phyloP scores from a whole-genome alignment of 2,329 filamentous ascomycete genomes.

The Fusarium cicatricum region DNA sequence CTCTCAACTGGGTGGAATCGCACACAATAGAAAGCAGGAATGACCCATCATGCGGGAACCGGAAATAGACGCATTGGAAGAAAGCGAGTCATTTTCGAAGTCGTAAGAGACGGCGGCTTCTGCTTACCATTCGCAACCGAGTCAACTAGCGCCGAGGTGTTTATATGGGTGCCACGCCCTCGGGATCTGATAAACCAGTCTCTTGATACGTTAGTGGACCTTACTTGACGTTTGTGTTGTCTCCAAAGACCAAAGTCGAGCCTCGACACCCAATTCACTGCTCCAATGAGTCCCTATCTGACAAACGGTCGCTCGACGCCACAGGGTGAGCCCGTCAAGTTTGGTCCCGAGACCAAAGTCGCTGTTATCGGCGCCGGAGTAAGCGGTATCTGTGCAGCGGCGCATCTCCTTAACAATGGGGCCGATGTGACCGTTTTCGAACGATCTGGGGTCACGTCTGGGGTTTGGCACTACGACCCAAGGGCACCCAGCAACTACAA shows the following conservation, averaged over 20 bases:
- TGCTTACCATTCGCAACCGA: constrained; percentile 1
- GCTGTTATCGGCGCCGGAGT: constrained; percentile 53
- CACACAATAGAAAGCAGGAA: constrained; percentile 20
- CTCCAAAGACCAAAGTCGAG: background rate
- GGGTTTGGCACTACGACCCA: constrained; percentile 51
- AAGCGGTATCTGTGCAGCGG: constrained; percentile 50
- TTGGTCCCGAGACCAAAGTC: constrained; percentile 35
- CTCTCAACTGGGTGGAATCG: constrained; percentile 12
- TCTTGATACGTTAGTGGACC: background rate
- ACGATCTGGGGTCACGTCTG: constrained; percentile 45
- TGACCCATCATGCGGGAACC: background rate
- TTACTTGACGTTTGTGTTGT: too few relatives aligned
- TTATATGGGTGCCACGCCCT: background rate
- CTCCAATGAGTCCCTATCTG: constrained; percentile 28
- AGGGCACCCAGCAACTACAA: constrained; percentile 41
- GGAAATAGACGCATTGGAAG: background rate
- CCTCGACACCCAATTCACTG: too few relatives aligned
- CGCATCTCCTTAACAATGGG: constrained; percentile 48
- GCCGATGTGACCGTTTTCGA: constrained; percentile 51
- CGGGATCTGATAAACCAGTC: background rate
- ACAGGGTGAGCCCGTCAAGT: background rate
- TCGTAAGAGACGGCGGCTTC: constrained; percentile 4
- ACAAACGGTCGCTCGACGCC: constrained; percentile 13
- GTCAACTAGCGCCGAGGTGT: background rate
- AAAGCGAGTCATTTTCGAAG: background rate